Evolutionary conservation across 805 yeast species (phyloP).

Genomic region (Yamadazyma sp.): DNA sequence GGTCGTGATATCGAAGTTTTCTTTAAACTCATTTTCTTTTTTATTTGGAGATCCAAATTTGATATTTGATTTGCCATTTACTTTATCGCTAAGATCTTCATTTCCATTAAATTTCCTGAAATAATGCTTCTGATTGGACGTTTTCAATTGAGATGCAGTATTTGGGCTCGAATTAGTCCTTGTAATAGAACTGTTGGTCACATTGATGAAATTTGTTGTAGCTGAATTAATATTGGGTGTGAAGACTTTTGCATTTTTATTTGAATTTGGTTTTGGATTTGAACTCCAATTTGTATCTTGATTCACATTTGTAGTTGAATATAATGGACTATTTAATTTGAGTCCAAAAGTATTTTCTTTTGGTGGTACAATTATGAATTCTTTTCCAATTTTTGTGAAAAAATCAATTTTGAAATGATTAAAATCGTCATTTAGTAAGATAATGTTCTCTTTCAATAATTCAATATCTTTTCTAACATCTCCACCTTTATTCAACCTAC

Average conservation of each 20-base stretch:
- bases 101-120: neutral
- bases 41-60: neutral
- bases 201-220: neutral
- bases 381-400: slow-evolving; percentile 6
- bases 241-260: neutral
- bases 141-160: too few relatives aligned
- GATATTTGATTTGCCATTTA: neutral
- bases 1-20: slow-evolving; percentile 25
- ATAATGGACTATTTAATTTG: neutral
- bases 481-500: slow-evolving; percentile 17
- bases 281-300: neutral
- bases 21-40: neutral
- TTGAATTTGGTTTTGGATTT: neutral
- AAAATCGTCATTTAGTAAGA: slow-evolving; percentile 7
- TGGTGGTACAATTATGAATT: slow-evolving; percentile 9
- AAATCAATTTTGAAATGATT: slow-evolving; percentile 11
- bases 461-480: slow-evolving; percentile 15
- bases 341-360: neutral
- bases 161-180: too few relatives aligned
- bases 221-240: neutral
- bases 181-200: neutral
- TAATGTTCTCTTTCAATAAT: slow-evolving; percentile 5
- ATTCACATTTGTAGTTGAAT: too few relatives aligned
- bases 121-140: too few relatives aligned
- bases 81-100: neutral